Base-by-base conservation (phyloP, 2,329 filamentous ascomycete genomes). In the Xenosphaeropsis pyriputrescens region DNA sequence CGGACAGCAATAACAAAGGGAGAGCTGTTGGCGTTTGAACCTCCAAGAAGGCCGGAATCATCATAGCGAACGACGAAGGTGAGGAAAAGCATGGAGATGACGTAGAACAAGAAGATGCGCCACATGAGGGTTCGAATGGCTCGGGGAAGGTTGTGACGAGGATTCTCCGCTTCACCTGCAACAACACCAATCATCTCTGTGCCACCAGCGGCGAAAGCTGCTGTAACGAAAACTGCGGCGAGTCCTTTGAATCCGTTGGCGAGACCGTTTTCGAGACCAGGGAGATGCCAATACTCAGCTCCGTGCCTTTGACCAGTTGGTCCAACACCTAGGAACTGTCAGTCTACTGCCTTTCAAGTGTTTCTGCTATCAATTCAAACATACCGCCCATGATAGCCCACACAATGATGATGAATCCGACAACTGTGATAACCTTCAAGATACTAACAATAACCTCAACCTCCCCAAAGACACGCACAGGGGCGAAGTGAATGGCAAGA, bases 381-480 rank as follows among this genome's bases (percentile, higher is more conserved):
- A 29, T 16, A 34, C 18, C 45, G 43, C 50, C 82, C 18, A 19
- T 75, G 57, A 84, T 65, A 56, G 75, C 79, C 48, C 84, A 76
- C 47, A 68, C 72, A 48, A 84, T 79, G 52, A 85, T 74, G 63
- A 81, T 70, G 61, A 85, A 81, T 33, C 78, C 78, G 33, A 80
- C 36, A 32, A 85, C 71, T 32, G 78, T 80, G 37, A 84, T 48
- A 40, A 85, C 76, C 57, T 85, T 85, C 63, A 86, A 73, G 41
- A 67, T 72, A n/a, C 79, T 75, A 48, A 85, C 74, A 68, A 75
- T 83, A 58, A 85, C 81, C 53, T 86, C 81, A 22, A 83, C 62
- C 52, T 85, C 77, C 36, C 79, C 81, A 46, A 82, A 85, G 45
- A 72, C 70, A 36, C 70, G 68, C 32, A 85, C 70, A 5, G 79